These are phyloP conservation scores for Aspergillus bombycis DNA, from an alignment of 2,329 filamentous ascomycete genomes.

Conservation along the genomic window DNA sequence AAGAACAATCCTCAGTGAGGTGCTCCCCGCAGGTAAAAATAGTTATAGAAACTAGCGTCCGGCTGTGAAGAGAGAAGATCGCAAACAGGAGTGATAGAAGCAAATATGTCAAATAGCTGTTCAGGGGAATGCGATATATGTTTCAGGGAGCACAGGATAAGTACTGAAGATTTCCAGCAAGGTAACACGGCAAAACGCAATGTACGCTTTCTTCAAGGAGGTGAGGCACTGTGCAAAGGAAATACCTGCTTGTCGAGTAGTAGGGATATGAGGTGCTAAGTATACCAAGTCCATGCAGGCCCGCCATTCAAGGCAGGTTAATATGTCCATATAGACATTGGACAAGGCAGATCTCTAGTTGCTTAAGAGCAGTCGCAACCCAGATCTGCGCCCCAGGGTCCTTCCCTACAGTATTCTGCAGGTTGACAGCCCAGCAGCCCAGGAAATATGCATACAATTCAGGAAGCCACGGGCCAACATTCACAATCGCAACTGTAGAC, in stretches of 20 bases:
- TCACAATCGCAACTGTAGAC: neutral
- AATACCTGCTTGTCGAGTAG: conserved; percentile 3
- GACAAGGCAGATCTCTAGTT: neutral
- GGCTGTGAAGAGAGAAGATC: too few species aligned
- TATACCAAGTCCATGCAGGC: neutral
- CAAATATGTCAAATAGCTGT: neutral
- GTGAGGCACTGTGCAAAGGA: neutral
- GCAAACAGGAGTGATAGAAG: neutral
- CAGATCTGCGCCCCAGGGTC: neutral
- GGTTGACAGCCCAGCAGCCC: neutral
- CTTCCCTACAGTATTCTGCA: neutral
- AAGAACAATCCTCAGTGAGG: too few species aligned
- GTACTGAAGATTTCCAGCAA: neutral
- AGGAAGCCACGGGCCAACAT: neutral
- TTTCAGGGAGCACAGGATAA: neutral
- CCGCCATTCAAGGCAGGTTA: neutral
- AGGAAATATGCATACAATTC: neutral
- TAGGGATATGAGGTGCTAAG: neutral
- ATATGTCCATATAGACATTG: neutral
- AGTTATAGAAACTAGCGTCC: too few species aligned
- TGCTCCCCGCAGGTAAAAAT: too few species aligned
- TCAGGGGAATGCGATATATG: neutral
- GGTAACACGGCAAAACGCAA: neutral
- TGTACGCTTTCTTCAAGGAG: neutral
- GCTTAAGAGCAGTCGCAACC: neutral